These are phyloP conservation scores for Fraxinus floribunda DNA, from an alignment of 305 asterid genomes.

Conservation along the genomic window DNA sequence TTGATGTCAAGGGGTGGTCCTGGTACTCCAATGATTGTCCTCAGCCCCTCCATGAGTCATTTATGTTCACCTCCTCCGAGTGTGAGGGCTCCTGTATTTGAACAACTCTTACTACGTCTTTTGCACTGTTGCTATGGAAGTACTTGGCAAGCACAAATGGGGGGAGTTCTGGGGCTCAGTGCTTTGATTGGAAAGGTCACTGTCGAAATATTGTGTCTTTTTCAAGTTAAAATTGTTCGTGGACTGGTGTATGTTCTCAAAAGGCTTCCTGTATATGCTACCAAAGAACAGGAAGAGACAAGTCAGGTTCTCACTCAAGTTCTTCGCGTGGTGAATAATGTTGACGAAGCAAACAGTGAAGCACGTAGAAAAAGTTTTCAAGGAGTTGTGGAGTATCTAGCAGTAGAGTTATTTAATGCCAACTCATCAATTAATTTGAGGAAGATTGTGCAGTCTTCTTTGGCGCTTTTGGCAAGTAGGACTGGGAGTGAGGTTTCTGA, in stretches of 20 bases:
- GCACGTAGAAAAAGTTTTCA: slow-evolving; percentile 90
- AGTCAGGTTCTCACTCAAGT: slow-evolving; percentile 98
- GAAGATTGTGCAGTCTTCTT: slow-evolving; percentile 94
- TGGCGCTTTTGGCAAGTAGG: slow-evolving; percentile 97
- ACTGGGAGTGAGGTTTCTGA: slow-evolving; percentile 99
- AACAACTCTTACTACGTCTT: slow-evolving; percentile 92
- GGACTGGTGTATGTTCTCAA: slow-evolving; percentile 93
- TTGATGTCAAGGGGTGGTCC: slow-evolving; percentile 90
- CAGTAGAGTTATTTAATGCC: slow-evolving; percentile 85
- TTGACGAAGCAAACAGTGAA: slow-evolving; percentile 95
- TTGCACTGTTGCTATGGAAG: slow-evolving; percentile 93
- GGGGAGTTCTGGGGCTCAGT: slow-evolving; percentile 97
- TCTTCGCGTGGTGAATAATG: slow-evolving; percentile 95
- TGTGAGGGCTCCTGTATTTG: slow-evolving; percentile 89
- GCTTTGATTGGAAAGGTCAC: slow-evolving; percentile 96
- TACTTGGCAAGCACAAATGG: slow-evolving; percentile 98
- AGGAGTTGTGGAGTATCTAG: slow-evolving; percentile 93
- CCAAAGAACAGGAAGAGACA: slow-evolving; percentile 95
- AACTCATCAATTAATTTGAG: slow-evolving; percentile 84
- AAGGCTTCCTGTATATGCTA: slow-evolving; percentile 90
- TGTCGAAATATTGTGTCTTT: slow-evolving; percentile 75
- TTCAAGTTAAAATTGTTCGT: slow-evolving; percentile 88
- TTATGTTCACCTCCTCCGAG: slow-evolving; percentile 97
- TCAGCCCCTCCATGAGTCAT: slow-evolving; percentile 99
- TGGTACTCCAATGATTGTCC: slow-evolving; percentile 91